These are phyloP conservation scores for Petrea volubilis DNA, from an alignment of 257 asterid genomes.

Conservation along the genomic window DNA sequence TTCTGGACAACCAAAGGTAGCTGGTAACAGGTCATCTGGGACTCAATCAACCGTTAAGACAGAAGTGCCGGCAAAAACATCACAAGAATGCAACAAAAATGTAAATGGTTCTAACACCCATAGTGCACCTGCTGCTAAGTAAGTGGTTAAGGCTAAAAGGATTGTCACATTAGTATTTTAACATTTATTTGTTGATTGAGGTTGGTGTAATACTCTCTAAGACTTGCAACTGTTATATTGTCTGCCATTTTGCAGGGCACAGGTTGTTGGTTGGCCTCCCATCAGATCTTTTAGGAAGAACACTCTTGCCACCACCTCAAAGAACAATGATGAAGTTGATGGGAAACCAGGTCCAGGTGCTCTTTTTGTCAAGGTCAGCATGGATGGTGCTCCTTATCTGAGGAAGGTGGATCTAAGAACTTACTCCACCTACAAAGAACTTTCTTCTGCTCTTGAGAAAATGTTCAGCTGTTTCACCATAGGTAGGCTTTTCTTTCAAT, in stretches of 20 bases:
- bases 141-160: slow-evolving; percentile 21
- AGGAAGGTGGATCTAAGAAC: slow-evolving; percentile 84
- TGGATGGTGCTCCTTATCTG: slow-evolving; percentile 94
- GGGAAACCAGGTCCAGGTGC: slow-evolving; percentile 75
- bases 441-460: slow-evolving; percentile 82
- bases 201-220: background rate
- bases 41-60: slow-evolving; percentile 33
- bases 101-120: slow-evolving; percentile 41
- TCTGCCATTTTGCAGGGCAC: slow-evolving; percentile 53
- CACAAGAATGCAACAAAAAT: slow-evolving; percentile 43
- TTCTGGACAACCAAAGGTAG: slow-evolving; percentile 43
- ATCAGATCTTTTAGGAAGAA: slow-evolving; percentile 80
- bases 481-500: slow-evolving; percentile 30
- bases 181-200: background rate
- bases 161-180: background rate
- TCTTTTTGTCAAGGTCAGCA: slow-evolving; percentile 84
- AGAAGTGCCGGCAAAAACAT: slow-evolving; percentile 44
- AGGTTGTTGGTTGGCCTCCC: slow-evolving; percentile 97
- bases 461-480: slow-evolving; percentile 84
- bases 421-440: slow-evolving; percentile 68
- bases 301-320: slow-evolving; percentile 63
- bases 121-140: slow-evolving; percentile 79
- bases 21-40: slow-evolving; percentile 42
- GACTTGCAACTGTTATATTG: slow-evolving; percentile 14
- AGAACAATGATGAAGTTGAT: slow-evolving; percentile 70